Evolutionary conservation across 1,284 basidiomycete species (phyloP), one percentile per base, ranked within the genome.

Genomic region (Trichosporon ovoides): DNA sequence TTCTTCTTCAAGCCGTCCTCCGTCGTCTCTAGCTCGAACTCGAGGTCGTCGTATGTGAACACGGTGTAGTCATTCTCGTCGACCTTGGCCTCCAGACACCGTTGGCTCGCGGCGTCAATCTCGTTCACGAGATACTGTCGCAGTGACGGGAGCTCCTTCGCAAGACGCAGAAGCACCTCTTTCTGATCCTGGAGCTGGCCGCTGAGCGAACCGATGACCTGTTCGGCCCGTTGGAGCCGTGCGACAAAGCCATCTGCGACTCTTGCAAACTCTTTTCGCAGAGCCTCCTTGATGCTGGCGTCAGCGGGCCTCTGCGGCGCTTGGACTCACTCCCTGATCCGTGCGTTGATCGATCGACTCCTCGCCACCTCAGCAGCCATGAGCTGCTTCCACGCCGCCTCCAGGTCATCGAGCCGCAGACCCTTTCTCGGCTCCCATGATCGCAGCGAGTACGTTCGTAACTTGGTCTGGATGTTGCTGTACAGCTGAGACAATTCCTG

Each of bases 1-100:
- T 97, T 94, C 82, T 93, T 92, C 31, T 83, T 82, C 22, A 96
- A 83, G 43, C 86, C 88, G 63, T 88, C 88, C 52, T 85, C 83
- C 11, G 96, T 83, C 13, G 94, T 81, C 71, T 89, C 87, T 2
- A 94, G 82, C 78, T 98, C 95, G 66, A 93, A 96, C 59, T 86
- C 85, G 20, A 98, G 82, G 75, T 98, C 95, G 72, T 93, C 89
- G 64, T 83, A 84, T 1, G 89, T 93, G 69, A 94, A 89, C 14
- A 95, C 85, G 0, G 94, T 97, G 70, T 96, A 91, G 73, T 97
- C 94, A 74, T 97, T 97, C 76, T 97, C 95, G 71, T 97, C 95
- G 3, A 97, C 88, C 66, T 94, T 97, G 18, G 93, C 94, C n/a
- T 86, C 85, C 4, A 79, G 78, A 72, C 94, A 97, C 57, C 88